A percentile compares a stretch with the other conserved stretches of the same genome.
phyloP scores from a whole-genome alignment of 305 asterid genomes.

The Plantago coronopus region DNA sequence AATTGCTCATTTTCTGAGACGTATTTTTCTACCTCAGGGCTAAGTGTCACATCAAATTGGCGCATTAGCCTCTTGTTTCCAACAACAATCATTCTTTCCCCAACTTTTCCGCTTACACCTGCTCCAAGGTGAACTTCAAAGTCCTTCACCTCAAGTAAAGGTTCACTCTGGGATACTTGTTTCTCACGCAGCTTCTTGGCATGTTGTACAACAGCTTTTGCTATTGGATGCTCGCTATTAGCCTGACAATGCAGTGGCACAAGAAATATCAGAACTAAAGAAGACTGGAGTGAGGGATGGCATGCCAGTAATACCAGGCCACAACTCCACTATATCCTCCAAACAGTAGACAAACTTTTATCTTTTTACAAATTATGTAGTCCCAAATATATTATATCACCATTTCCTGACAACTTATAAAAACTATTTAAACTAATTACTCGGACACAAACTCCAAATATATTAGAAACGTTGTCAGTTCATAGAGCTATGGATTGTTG shows the following conservation, averaged over 20 bases:
- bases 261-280: constrained; percentile 15
- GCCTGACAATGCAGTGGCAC: constrained; percentile 40
- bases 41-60: constrained; percentile 44
- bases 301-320: too few relatives aligned
- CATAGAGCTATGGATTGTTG: too few relatives aligned
- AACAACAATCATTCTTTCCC: constrained; percentile 58
- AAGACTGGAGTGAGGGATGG: background rate
- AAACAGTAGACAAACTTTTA: too few relatives aligned
- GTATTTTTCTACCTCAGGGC: constrained; percentile 54
- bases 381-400: too few relatives aligned
- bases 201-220: constrained; percentile 85
- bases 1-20: constrained; percentile 65
- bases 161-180: constrained; percentile 38
- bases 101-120: constrained; percentile 78
- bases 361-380: too few relatives aligned
- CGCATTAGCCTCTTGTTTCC: constrained; percentile 89
- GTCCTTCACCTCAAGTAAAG: constrained; percentile 56
- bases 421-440: too few relatives aligned
- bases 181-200: constrained; percentile 56
- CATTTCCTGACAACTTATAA: too few relatives aligned
- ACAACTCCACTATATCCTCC: too few relatives aligned
- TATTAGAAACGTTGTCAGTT: too few relatives aligned
- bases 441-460: too few relatives aligned
- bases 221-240: constrained; percentile 95
- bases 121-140: constrained; percentile 89